Conservation (phyloP, 2,329 filamentous ascomycete species). For the Colletotrichum tofieldiae region DNA sequence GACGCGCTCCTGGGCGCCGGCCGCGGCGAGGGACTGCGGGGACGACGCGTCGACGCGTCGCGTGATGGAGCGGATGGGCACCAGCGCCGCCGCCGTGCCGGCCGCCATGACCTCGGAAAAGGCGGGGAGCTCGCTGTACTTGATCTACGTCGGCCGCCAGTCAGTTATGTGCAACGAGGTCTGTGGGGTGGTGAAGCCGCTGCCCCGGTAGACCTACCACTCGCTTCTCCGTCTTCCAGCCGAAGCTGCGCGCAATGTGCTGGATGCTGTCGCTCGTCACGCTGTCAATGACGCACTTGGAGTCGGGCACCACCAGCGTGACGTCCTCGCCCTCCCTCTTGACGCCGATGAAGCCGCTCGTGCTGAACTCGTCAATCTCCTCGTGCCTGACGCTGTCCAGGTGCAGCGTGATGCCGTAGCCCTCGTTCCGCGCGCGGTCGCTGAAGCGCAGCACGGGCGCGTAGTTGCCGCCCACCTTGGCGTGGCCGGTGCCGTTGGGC, state of each 20-base stretch:
- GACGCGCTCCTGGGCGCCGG: conserved; percentile 56
- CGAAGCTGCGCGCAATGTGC: conserved; percentile 82
- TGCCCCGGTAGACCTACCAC: conserved; percentile 62
- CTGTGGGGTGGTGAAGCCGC: not conserved
- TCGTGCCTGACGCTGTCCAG: conserved; percentile 87
- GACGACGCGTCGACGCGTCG: conserved; percentile 65
- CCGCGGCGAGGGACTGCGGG: conserved; percentile 56
- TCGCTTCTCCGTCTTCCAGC: conserved; percentile 87
- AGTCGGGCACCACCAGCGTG: conserved; percentile 89
- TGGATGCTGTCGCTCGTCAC: conserved; percentile 87
- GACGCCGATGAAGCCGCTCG: conserved; percentile 91
- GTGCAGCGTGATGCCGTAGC: conserved; percentile 95
- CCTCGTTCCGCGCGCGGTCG: conserved; percentile 82
- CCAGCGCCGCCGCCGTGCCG: conserved; percentile 90
- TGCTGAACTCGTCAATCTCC: conserved; percentile 96
- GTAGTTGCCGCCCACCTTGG: conserved; percentile 98
- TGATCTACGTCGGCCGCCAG: conserved; percentile 65
- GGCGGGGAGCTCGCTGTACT: conserved; percentile 69
- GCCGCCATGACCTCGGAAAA: conserved; percentile 88
- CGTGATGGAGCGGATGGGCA: conserved; percentile 93
- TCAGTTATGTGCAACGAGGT: not conserved
- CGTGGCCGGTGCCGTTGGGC: conserved; percentile 90
- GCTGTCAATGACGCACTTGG: conserved; percentile 87
- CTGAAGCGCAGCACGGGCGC: conserved; percentile 92
- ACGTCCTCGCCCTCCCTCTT: conserved; percentile 69